Percentiles rank a stretch among this genome's conserved stretches.
These are phyloP conservation scores for Didymella pomorum DNA, from an alignment of 2,329 filamentous ascomycete genomes.

Conservation along the genomic window DNA sequence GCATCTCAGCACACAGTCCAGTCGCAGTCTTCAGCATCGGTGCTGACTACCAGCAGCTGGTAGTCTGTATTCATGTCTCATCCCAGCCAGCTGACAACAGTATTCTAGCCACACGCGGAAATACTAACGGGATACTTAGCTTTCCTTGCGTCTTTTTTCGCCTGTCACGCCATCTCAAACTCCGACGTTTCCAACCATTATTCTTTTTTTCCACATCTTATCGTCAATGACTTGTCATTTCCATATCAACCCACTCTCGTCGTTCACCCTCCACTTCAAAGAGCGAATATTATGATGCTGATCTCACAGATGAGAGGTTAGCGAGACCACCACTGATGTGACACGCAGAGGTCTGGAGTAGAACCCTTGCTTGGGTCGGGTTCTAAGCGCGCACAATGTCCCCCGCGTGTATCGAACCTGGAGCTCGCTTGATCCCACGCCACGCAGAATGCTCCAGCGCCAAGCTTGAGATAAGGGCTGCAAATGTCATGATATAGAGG, in stretches of 20 bases:
- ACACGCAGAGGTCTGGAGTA: neutral
- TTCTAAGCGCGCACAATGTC: neutral
- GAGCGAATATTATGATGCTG: neutral
- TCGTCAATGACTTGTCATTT: neutral
- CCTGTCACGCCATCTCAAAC: neutral
- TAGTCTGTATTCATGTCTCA: neutral
- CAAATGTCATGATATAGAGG: neutral
- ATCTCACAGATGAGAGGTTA: too few species aligned
- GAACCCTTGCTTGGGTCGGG: neutral
- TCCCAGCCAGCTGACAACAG: neutral
- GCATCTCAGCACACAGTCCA: neutral
- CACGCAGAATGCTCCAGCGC: neutral
- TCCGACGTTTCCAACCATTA: neutral
- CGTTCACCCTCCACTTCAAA: neutral
- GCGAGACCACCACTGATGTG: neutral
- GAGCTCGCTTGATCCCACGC: neutral
- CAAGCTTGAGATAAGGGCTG: neutral
- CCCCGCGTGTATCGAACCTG: neutral
- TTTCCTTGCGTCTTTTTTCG: neutral
- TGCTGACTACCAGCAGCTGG: neutral
- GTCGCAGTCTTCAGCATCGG: neutral
- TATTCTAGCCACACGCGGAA: neutral
- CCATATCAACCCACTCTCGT: neutral
- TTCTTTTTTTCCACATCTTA: neutral
- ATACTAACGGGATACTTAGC: neutral